These are phyloP conservation scores for Pythium biforme DNA, from an alignment of 352 stramenopile species.

Conservation along the genomic window DNA sequence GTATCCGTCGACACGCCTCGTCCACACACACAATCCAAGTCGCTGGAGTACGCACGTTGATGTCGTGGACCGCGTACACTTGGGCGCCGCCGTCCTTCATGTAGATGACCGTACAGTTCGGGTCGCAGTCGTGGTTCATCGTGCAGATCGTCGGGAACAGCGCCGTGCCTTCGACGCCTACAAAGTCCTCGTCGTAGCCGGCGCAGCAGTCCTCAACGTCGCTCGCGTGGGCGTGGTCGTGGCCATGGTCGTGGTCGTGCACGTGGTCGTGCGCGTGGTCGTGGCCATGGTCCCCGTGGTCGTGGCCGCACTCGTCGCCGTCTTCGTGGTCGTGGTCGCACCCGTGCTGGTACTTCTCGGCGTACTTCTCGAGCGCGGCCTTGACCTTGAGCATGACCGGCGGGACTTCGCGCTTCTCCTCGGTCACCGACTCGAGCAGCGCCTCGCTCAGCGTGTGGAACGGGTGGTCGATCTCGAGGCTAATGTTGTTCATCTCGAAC, in stretches of 20 bases:
- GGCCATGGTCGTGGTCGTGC: conserved; percentile 31
- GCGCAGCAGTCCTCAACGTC: conserved; percentile 44
- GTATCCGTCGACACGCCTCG: neutral
- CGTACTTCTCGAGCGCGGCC: conserved; percentile 63
- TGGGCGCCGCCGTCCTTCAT: conserved; percentile 70
- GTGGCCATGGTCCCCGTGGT: conserved; percentile 46
- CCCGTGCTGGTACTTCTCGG: conserved; percentile 54
- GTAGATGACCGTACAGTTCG: conserved; percentile 92
- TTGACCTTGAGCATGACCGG: conserved; percentile 62
- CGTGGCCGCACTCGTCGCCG: conserved; percentile 19
- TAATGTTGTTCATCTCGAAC: conserved; percentile 98
- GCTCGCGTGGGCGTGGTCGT: conserved; percentile 42
- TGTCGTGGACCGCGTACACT: conserved; percentile 71
- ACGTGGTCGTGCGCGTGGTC: conserved; percentile 36
- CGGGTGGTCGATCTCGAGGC: conserved; percentile 89
- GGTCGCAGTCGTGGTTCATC: conserved; percentile 96
- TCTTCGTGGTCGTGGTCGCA: conserved; percentile 30
- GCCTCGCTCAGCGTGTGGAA: conserved; percentile 70
- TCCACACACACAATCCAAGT: neutral
- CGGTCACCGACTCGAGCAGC: conserved; percentile 46
- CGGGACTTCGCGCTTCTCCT: conserved; percentile 67
- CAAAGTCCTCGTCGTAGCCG: conserved; percentile 80
- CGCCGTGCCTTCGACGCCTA: conserved; percentile 93
- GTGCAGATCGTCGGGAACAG: conserved; percentile 92
- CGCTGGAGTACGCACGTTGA: conserved; percentile 39